Percentiles rank a stretch among this genome's conserved stretches.
These are phyloP conservation scores for Paxillus rubicundulus DNA, from an alignment of 768 basidiomycete genomes.

Conservation along the genomic window DNA sequence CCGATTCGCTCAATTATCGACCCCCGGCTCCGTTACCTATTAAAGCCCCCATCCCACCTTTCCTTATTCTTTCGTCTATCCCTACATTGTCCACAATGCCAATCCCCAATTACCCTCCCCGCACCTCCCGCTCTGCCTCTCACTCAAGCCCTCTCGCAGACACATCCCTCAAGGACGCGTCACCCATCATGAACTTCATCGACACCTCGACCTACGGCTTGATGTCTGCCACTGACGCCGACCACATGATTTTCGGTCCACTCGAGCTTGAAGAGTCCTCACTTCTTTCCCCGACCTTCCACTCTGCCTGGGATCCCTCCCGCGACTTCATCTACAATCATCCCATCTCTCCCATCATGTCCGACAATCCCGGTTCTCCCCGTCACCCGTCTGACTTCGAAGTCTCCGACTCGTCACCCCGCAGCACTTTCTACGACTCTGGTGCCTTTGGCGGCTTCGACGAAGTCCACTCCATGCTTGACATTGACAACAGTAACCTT, in stretches of 20 bases:
- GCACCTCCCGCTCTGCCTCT: conserved; percentile 28
- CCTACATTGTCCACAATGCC: conserved; percentile 38
- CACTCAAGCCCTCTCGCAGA: conserved; percentile 9
- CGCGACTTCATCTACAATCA: conserved; percentile 36
- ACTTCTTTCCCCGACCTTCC: conserved; percentile 21
- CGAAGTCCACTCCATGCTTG: conserved; percentile 36
- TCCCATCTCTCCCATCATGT: conserved; percentile 41
- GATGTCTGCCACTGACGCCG: conserved; percentile 27
- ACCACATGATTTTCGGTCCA: conserved; percentile 36
- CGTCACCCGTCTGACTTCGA: conserved; percentile 42
- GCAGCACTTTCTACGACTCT: conserved; percentile 36
- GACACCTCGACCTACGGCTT: conserved; percentile 44
- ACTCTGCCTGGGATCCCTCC: conserved; percentile 24
- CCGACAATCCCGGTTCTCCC: conserved; percentile 38
- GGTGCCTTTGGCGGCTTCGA: conserved; percentile 29
- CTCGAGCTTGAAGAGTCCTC: conserved; percentile 32
- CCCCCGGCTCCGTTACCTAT: conserved; percentile 37
- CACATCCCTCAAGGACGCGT: conserved; percentile 29
- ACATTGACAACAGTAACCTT: conserved; percentile 43
- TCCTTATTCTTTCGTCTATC: conserved; percentile 25
- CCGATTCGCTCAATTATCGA: conserved; percentile 26
- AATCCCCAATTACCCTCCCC: conserved; percentile 36
- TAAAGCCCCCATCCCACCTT: conserved; percentile 28
- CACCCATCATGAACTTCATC: conserved; percentile 34
- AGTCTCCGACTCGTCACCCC: conserved; percentile 39